Evolutionary conservation across 495 filamentous ascomycete genomes (phyloP).

Genomic region (Halenospora varia): DNA sequence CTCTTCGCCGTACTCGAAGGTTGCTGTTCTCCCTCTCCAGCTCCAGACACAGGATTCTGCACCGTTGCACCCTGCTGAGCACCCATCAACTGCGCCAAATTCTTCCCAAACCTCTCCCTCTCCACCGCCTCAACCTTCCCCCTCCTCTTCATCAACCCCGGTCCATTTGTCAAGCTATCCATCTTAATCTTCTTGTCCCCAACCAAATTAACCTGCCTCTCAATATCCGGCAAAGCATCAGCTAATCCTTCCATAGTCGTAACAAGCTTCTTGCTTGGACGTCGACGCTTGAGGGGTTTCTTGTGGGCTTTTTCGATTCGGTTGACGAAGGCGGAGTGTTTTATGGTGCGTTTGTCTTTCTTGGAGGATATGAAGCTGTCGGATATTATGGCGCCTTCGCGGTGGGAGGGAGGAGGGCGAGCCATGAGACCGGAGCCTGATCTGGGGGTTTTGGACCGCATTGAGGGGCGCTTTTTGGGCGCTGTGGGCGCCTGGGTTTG

Average conservation of each 20-base stretch:
- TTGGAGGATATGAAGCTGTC: slow-evolving; percentile 61
- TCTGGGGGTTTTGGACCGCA: slow-evolving; percentile 36
- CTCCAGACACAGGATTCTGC: slow-evolving; percentile 9
- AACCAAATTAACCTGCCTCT: slow-evolving; percentile 23
- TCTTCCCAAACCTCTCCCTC: slow-evolving; percentile 75
- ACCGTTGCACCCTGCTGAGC: slow-evolving; percentile 2
- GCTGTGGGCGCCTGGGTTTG: slow-evolving; percentile 34
- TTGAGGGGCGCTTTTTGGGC: slow-evolving; percentile 41
- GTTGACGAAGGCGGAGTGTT: slow-evolving; percentile 69
- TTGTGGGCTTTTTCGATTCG: slow-evolving; percentile 62
- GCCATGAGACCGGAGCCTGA: slow-evolving; percentile 15
- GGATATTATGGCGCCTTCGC: slow-evolving; percentile 34
- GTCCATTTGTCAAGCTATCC: slow-evolving; percentile 65
- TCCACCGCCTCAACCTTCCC: slow-evolving; percentile 74
- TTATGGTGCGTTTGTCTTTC: slow-evolving; percentile 72
- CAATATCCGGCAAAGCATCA: slow-evolving; percentile 63
- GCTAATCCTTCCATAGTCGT: slow-evolving; percentile 73
- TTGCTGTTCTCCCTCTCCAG: not conserved
- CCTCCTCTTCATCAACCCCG: slow-evolving; percentile 79
- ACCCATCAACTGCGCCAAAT: slow-evolving; percentile 52
- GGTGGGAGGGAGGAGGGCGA: slow-evolving; percentile 28
- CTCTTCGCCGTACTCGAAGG: slow-evolving; percentile 1
- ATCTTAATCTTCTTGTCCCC: slow-evolving; percentile 47
- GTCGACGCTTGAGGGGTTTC: slow-evolving; percentile 49
- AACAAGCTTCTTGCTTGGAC: slow-evolving; percentile 70